phyloP scores from a whole-genome alignment of 1,284 basidiomycete species.

The Omphalotus olearius region DNA sequence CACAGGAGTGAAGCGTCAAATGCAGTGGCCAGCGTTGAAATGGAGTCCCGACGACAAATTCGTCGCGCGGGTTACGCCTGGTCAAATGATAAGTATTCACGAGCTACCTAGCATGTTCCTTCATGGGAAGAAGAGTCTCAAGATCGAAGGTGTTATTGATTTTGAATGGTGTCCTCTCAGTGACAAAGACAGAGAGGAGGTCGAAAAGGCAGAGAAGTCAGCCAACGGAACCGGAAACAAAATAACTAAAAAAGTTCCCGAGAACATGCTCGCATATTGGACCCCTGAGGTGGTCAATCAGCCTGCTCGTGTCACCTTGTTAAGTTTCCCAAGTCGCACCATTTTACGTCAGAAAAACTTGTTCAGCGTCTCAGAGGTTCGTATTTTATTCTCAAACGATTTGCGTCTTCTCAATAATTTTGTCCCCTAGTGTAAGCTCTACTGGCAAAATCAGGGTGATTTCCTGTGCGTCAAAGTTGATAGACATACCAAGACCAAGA shows the following conservation, averaged over 20 bases:
- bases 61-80: conserved; percentile 85
- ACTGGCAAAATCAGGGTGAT: conserved; percentile 99
- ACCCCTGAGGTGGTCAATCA: conserved; percentile 96
- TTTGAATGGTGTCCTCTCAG: conserved; percentile 98
- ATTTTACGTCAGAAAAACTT: conserved; percentile 94
- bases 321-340: conserved; percentile 84
- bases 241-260: conserved; percentile 60
- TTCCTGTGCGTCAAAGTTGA: conserved; percentile 99
- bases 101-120: conserved; percentile 94
- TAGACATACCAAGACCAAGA: conserved; percentile 98
- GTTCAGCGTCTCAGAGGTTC: conserved; percentile 95
- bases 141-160: conserved; percentile 97
- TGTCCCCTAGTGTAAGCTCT: conserved; percentile 82
- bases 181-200: conserved; percentile 83
- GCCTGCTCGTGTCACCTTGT: conserved; percentile 92
- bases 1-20: conserved; percentile 65
- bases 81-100: conserved; percentile 94
- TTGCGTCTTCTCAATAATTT: background rate
- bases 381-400: conserved; percentile 27
- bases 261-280: conserved; percentile 98
- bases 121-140: conserved; percentile 96
- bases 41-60: conserved; percentile 98
- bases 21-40: conserved; percentile 95
- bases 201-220: conserved; percentile 40
- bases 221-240: conserved; percentile 42